A percentile compares a stretch with the other conserved stretches of the same genome.
These are phyloP conservation scores for Spinacia oleracea DNA, from an alignment of 179 eudicot genomes.

Conservation along the genomic window DNA sequence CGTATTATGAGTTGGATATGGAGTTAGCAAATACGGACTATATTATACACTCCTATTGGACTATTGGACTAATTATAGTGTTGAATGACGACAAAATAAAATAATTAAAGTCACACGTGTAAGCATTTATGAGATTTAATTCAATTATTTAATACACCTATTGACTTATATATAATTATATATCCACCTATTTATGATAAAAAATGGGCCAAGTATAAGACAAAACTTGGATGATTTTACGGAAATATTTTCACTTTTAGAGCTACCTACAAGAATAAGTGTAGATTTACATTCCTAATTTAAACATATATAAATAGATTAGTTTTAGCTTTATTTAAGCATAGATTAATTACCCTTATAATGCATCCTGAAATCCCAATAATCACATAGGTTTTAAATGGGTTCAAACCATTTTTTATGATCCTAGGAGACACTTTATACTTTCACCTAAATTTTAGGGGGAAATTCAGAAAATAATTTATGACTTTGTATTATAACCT, in stretches of 20 bases:
- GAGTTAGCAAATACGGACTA: neutral
- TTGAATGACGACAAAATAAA: slow-evolving; percentile 26
- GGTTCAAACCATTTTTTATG: too few relatives aligned
- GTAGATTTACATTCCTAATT: too few relatives aligned
- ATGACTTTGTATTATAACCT: too few relatives aligned
- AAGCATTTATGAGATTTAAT: slow-evolving; percentile 27
- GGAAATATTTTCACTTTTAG: neutral
- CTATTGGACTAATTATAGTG: neutral
- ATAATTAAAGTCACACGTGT: slow-evolving; percentile 27
- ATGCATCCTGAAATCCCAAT: too few relatives aligned
- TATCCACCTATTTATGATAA: neutral
- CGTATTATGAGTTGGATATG: slow-evolving; percentile 24
- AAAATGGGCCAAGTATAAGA: neutral
- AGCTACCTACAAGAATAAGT: neutral
- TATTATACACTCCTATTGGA: neutral
- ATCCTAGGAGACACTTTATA: too few relatives aligned
- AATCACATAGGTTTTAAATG: too few relatives aligned
- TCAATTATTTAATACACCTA: slow-evolving; percentile 24
- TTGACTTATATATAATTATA: slow-evolving; percentile 4
- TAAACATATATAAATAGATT: too few relatives aligned
- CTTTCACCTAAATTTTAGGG: too few relatives aligned
- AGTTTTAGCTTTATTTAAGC: too few relatives aligned
- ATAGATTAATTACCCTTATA: too few relatives aligned
- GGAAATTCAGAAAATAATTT: too few relatives aligned
- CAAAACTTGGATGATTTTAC: slow-evolving; percentile 2